These are phyloP conservation scores for Paraphoma chrysanthemicola DNA, from an alignment of 2,329 filamentous ascomycete genomes.

Conservation along the genomic window DNA sequence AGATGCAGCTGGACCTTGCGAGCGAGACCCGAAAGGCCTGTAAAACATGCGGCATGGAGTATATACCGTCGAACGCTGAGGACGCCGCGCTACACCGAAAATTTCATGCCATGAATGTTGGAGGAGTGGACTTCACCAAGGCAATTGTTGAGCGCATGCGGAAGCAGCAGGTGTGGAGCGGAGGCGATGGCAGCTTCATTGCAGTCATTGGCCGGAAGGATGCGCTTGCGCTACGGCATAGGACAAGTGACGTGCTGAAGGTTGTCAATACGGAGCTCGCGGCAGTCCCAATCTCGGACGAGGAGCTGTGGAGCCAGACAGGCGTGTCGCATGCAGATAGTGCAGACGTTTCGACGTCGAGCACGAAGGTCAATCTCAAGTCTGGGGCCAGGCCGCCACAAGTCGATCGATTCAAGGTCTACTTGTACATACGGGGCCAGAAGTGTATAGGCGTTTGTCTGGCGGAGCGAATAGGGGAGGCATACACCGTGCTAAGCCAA, in stretches of 20 bases:
- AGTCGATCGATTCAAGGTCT: conserved; percentile 63
- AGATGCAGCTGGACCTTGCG: conserved; percentile 68
- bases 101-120: conserved; percentile 67
- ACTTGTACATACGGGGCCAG: conserved; percentile 66
- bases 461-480: conserved; percentile 66
- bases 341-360: conserved; percentile 17
- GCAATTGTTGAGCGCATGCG: conserved; percentile 61
- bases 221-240: conserved; percentile 59
- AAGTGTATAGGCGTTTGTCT: conserved; percentile 70
- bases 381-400: conserved; percentile 32
- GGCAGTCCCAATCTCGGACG: conserved; percentile 65
- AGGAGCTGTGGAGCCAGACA: conserved; percentile 63
- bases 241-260: conserved; percentile 61
- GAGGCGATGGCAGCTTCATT: conserved; percentile 57
- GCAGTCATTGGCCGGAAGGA: conserved; percentile 65
- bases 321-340: conserved; percentile 4
- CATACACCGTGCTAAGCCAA: conserved; percentile 56
- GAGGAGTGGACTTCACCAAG: conserved; percentile 67
- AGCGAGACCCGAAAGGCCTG: conserved; percentile 64
- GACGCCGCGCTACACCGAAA: conserved; percentile 69
- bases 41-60: conserved; percentile 70
- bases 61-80: conserved; percentile 66
- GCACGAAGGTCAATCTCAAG: conserved; percentile 34
- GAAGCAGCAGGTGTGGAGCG: conserved; percentile 59
- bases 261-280: conserved; percentile 69